Percentiles rank a stretch among this genome's conserved stretches.
Conservation (phyloP, 2,329 filamentous ascomycete genomes). For the Lasiodiplodia sp. region DNA sequence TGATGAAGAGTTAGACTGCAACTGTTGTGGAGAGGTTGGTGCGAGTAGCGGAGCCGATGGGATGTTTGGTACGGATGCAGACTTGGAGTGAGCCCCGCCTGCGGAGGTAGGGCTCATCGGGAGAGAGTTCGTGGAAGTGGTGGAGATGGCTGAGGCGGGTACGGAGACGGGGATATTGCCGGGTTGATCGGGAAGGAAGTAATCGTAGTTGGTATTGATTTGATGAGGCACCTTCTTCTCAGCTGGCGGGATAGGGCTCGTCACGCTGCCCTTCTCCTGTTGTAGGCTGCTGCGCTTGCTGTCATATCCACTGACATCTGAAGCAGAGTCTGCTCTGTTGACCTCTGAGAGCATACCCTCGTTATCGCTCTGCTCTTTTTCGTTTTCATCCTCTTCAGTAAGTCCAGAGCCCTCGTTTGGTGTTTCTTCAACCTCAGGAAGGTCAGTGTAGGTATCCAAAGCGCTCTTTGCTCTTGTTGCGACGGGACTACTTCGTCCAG, state of each 20-base stretch:
- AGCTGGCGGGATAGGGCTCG: slow-evolving; percentile 31
- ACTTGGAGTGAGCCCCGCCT: background rate
- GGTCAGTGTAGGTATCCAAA: slow-evolving; percentile 9
- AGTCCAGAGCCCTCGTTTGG: slow-evolving; percentile 4
- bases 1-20: slow-evolving; percentile 10
- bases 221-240: slow-evolving; percentile 32
- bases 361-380: background rate
- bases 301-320: slow-evolving; percentile 8
- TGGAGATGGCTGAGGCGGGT: slow-evolving; percentile 44
- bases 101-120: slow-evolving; percentile 7
- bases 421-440: slow-evolving; percentile 24
- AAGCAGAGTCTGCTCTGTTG: slow-evolving; percentile 11
- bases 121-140: slow-evolving; percentile 32
- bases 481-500: slow-evolving; percentile 19
- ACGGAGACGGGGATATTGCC: slow-evolving; percentile 38
- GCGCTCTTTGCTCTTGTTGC: slow-evolving; percentile 23
- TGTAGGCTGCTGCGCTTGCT: slow-evolving; percentile 3
- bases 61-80: slow-evolving; percentile 2
- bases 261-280: background rate
- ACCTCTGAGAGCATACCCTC: slow-evolving; percentile 5
- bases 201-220: slow-evolving; percentile 29
- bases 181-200: slow-evolving; percentile 37
- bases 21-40: background rate
- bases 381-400: background rate
- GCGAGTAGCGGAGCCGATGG: slow-evolving; percentile 6